A percentile compares a stretch with the other conserved stretches of the same genome.
phyloP scores from a whole-genome alignment of 192 early-diverging fungal genomes.

The Diversispora epigaea region DNA sequence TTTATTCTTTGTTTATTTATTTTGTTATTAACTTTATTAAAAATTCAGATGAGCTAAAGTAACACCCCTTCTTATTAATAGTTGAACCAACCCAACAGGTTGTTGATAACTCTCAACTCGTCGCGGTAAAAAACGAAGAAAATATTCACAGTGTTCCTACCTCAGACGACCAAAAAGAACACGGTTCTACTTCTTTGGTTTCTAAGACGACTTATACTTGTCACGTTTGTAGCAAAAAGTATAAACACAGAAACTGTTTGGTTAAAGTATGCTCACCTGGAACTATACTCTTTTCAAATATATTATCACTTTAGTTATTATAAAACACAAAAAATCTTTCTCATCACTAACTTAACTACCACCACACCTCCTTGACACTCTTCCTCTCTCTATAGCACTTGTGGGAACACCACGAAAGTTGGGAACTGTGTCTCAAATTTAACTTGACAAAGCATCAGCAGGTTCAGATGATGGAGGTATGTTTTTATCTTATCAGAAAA shows the following conservation, averaged over 20 bases:
- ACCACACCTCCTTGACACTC: constrained; percentile 1
- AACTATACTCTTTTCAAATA: constrained; percentile 1
- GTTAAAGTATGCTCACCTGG: constrained; percentile 37
- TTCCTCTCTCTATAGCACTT: constrained; percentile 38
- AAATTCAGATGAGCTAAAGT: neutral
- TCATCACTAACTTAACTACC: neutral
- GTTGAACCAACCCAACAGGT: neutral
- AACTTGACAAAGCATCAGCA: constrained; percentile 66
- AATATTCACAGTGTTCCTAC: neutral
- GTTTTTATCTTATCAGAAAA: neutral
- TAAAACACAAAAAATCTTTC: too few relatives aligned
- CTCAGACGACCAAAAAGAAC: neutral
- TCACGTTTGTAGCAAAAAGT: constrained; percentile 57
- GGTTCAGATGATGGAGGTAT: constrained; percentile 66
- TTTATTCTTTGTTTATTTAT: neutral
- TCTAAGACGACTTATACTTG: constrained; percentile 48
- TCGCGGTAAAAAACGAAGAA: neutral
- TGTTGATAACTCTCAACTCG: constrained; percentile 7
- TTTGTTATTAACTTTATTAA: neutral
- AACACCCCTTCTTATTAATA: neutral
- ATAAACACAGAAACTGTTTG: constrained; percentile 63
- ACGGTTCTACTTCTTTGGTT: constrained; percentile 23
- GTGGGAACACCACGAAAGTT: constrained; percentile 66
- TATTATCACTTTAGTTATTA: neutral
- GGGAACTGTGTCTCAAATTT: constrained; percentile 61